Evolutionary conservation across 73 alveolate genomes (phyloP), one percentile per base, ranked within the genome.

Genomic region (Paramecium biaurelia): DNA sequence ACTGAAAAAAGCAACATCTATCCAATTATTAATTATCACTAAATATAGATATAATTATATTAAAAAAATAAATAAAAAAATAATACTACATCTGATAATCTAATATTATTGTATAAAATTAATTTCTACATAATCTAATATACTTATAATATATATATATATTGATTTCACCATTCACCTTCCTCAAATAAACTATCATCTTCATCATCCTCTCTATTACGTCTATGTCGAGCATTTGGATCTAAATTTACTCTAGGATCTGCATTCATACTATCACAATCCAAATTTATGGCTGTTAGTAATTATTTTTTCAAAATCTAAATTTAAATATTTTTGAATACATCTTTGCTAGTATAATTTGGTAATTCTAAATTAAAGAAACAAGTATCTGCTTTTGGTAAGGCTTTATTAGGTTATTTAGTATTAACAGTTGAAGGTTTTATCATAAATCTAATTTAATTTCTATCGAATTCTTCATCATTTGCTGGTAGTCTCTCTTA

Each of bases 381-480:
- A 93, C 99, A 98, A 47, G 99, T 98, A 93, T 98, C 99, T 76
- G 99, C 99, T 92, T 94, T 96, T 9, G 99, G 99, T 53, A 98
- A 93, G 5, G 96, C 95, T 30, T 94, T 93, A 89, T 97, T 98
- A 59, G 98, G 99, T 72, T 97, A 92, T 70, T 92, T 95, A 57
- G 92, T 93, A 74, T 57, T 85, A 24, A 95, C 94, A 86, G 94
- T 92, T 58, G 96, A 95, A 24, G 98, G 98, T 92, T 98, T 98
- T 15, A 98, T 96, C 97, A 98, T 98, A 89, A 98, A 96, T 37
- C 99, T 95, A 41, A 97, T 98, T 76, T 98, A 96, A 41, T 97
- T 96, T 42, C 98, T 93, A 28, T 95, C 97, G 85, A 96, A 98
- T 92, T 98, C 99, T 89, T 98, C 99, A 92, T 98, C 99, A 85